phyloP scores from a whole-genome alignment of 2,329 filamentous ascomycete species.

The Parastagonospora nodorum region DNA sequence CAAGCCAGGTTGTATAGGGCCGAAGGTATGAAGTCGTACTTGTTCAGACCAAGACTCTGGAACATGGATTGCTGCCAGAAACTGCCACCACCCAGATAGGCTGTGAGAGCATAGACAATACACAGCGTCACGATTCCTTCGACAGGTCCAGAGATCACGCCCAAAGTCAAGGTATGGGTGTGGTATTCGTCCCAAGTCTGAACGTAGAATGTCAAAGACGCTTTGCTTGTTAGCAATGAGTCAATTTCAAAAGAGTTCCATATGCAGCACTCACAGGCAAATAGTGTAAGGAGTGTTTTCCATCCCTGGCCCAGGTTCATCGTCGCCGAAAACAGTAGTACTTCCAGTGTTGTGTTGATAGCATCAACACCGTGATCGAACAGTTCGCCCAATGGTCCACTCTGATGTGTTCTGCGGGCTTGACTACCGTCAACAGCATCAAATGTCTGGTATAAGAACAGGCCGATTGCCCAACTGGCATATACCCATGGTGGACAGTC shows the following conservation, averaged over 20 bases:
- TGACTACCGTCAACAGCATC: slow-evolving; percentile 95
- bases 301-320: slow-evolving; percentile 94
- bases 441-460: slow-evolving; percentile 98
- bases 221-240: slow-evolving; percentile 49
- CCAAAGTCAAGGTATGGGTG: slow-evolving; percentile 91
- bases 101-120: slow-evolving; percentile 81
- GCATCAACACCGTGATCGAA: slow-evolving; percentile 98
- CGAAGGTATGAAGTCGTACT: slow-evolving; percentile 68
- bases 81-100: slow-evolving; percentile 81
- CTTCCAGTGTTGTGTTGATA: slow-evolving; percentile 92
- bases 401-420: slow-evolving; percentile 88
- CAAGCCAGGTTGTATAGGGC: slow-evolving; percentile 79
- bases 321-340: slow-evolving; percentile 85
- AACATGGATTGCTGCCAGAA: slow-evolving; percentile 92
- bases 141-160: slow-evolving; percentile 90
- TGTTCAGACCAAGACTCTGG: slow-evolving; percentile 69
- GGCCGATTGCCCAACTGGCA: slow-evolving; percentile 82
- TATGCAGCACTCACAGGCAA: slow-evolving; percentile 65
- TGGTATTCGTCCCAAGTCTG: slow-evolving; percentile 99
- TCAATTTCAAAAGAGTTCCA: background rate
- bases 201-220: slow-evolving; percentile 93
- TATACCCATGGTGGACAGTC: slow-evolving; percentile 97
- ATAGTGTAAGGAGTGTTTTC: slow-evolving; percentile 82
- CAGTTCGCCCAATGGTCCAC: slow-evolving; percentile 90
- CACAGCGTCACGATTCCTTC: slow-evolving; percentile 90